Evolutionary conservation across 352 stramenopile genomes (phyloP), one percentile per base, ranked within the genome.

Genomic region (Phytopythium mirpurense): DNA sequence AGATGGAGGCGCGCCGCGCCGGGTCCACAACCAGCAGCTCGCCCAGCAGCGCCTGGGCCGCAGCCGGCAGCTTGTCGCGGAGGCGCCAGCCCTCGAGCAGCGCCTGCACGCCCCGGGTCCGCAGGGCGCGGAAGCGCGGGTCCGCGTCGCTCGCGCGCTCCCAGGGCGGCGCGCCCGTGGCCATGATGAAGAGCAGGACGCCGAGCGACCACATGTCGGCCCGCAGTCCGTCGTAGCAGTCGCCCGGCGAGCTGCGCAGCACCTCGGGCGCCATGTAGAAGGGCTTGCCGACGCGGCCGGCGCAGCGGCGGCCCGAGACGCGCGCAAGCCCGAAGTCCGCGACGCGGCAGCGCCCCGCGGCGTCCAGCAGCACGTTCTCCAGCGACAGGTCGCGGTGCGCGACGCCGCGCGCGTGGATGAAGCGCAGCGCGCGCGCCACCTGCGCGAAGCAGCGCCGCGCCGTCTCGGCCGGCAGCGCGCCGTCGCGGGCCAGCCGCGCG

Each of bases 261-360:
- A 88, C 77, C 45, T 88, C 77, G 0, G 77, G 77, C 0, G 77
- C 77, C 77, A 88, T 86, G 52, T 86, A 88, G 56, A 86, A 81
- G 16, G 62, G 36, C 49, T 86, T 86, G 12, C 77, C 77, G 12
- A 84, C 77, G 12, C 74, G 62, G 0, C 74, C 74, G 18, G 34
- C 40, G 57, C 72, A 83, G 51, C 51, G 45, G 0, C 52, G 56
- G 5, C 74, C 77, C 2, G 60, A 42, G 29, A 70, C 65, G 41
- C 62, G 74, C 42, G 77, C 64, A 16, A 88, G 64, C 8, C 77
- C 77, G 62, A 88, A 83, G 52, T 88, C 77, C 5, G 59, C 68
- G 2, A 81, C 59, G 19, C 74, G 70, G 36, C 74, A 88, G 15
- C 74, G 55, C 1, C 56, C 59, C 11, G 58, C 46, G 27, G 49